phyloP scores from a whole-genome alignment of 352 stramenopile genomes.

The Ophiocytium majus region DNA sequence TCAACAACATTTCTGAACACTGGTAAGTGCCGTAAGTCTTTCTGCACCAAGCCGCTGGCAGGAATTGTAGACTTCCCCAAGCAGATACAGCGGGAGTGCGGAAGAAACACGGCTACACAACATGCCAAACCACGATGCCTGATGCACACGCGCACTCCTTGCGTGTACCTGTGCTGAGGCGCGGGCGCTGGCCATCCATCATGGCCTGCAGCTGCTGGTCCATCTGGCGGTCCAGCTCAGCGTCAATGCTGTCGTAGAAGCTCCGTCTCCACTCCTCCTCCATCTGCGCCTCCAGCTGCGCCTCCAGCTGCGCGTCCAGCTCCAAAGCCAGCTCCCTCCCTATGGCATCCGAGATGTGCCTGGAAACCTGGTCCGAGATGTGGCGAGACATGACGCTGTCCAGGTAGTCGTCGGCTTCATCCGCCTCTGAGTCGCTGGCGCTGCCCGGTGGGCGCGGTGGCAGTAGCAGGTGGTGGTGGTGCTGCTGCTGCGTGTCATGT shows the following conservation, averaged over 20 bases:
- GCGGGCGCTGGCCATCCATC: neutral
- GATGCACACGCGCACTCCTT: too few species aligned
- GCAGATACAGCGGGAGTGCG: too few species aligned
- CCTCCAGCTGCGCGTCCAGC: conserved; percentile 23
- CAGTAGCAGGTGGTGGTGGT: neutral
- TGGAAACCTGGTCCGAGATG: conserved; percentile 2
- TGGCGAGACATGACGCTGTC: neutral
- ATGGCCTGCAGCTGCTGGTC: conserved; percentile 20
- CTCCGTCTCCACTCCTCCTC: neutral
- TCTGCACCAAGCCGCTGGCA: too few species aligned
- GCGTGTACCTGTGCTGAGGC: too few species aligned
- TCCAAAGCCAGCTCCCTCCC: neutral
- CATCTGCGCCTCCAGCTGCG: conserved; percentile 11
- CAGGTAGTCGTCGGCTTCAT: neutral
- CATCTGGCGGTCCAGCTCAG: conserved; percentile 18
- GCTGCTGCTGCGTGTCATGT: neutral
- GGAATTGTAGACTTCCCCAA: too few species aligned
- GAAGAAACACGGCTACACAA: too few species aligned
- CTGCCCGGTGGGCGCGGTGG: too few species aligned
- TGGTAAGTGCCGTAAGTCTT: too few species aligned
- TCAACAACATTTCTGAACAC: too few species aligned
- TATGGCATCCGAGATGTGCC: conserved; percentile 4
- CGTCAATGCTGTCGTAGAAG: conserved; percentile 18
- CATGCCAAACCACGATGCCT: too few species aligned
- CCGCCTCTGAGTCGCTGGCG: neutral